These are phyloP conservation scores for Penicillium turbatum DNA, from an alignment of 495 filamentous ascomycete genomes.

Conservation along the genomic window DNA sequence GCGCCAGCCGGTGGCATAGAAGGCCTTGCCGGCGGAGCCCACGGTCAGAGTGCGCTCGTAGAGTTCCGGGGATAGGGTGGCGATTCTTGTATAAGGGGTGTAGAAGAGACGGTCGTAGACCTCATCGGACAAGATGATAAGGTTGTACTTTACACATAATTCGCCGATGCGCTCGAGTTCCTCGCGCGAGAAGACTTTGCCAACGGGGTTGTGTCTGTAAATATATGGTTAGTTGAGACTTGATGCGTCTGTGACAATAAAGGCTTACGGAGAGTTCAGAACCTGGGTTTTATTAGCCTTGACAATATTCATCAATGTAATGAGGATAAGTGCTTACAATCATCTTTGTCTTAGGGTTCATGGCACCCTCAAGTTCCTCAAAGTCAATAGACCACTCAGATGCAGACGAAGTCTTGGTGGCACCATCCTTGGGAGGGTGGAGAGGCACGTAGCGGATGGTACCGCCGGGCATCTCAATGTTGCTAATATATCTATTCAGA, in stretches of 20 bases:
- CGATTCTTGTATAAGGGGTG: conserved; percentile 87
- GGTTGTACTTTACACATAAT: conserved; percentile 87
- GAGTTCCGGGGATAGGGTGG: conserved; percentile 81
- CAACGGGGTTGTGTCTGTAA: conserved; percentile 86
- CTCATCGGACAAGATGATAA: conserved; percentile 94
- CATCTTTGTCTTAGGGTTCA: conserved; percentile 88
- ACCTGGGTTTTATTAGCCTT: conserved; percentile 29
- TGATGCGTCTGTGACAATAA: not conserved
- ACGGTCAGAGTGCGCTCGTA: conserved; percentile 86
- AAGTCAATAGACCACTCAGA: conserved; percentile 87
- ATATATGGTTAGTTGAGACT: conserved; percentile 1
- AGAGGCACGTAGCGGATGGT: conserved; percentile 91
- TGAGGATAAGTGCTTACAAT: conserved; percentile 56
- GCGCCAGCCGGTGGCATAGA: conserved; percentile 96
- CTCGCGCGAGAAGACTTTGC: conserved; percentile 81
- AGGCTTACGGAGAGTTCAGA: conserved; percentile 41
- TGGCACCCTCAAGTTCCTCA: conserved; percentile 72
- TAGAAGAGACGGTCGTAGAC: conserved; percentile 96
- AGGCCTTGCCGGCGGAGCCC: conserved; percentile 94
- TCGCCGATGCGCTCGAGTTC: conserved; percentile 85
- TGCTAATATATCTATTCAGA: conserved; percentile 71
- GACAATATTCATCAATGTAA: too few species aligned
- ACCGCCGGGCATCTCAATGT: conserved; percentile 96
- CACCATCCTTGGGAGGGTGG: conserved; percentile 83
- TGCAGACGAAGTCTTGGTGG: conserved; percentile 71